phyloP scores from a whole-genome alignment of 768 basidiomycete genomes.

The Leccinum rimulosum region DNA sequence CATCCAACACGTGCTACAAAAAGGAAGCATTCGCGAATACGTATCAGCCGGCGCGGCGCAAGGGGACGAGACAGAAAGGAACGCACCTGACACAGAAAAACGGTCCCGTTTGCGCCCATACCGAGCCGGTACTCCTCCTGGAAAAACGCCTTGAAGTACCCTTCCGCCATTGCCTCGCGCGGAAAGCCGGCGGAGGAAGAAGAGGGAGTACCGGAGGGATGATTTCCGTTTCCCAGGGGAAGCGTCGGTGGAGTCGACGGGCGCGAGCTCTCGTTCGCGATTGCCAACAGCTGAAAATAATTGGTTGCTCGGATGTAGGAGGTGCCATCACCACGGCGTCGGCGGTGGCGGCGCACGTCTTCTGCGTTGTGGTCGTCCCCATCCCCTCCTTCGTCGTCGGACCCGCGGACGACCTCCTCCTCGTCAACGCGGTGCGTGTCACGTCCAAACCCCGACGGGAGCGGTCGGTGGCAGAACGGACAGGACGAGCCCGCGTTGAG shows the following conservation, averaged over 20 bases:
- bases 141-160: slow-evolving; percentile 93
- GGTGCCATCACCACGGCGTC: slow-evolving; percentile 35
- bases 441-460: slow-evolving; percentile 46
- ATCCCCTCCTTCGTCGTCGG: background rate
- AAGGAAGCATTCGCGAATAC: background rate
- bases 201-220: slow-evolving; percentile 21
- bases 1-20: slow-evolving; percentile 77
- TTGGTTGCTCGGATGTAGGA: slow-evolving; percentile 60
- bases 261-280: slow-evolving; percentile 62
- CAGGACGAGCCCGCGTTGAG: slow-evolving; percentile 40
- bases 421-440: slow-evolving; percentile 6
- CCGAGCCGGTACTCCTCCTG: slow-evolving; percentile 85
- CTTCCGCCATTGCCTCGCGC: slow-evolving; percentile 78
- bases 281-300: slow-evolving; percentile 76
- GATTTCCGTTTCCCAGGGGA: slow-evolving; percentile 18
- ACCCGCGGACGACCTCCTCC: background rate
- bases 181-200: slow-evolving; percentile 39
- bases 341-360: slow-evolving; percentile 23
- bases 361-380: slow-evolving; percentile 14
- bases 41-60: slow-evolving; percentile 5
- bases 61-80: background rate
- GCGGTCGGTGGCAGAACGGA: slow-evolving; percentile 70
- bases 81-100: slow-evolving; percentile 81
- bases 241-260: slow-evolving; percentile 47
- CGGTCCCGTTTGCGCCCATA: slow-evolving; percentile 93